Conservation (phyloP, 208 protist species). For the Leishmania major region DNA sequence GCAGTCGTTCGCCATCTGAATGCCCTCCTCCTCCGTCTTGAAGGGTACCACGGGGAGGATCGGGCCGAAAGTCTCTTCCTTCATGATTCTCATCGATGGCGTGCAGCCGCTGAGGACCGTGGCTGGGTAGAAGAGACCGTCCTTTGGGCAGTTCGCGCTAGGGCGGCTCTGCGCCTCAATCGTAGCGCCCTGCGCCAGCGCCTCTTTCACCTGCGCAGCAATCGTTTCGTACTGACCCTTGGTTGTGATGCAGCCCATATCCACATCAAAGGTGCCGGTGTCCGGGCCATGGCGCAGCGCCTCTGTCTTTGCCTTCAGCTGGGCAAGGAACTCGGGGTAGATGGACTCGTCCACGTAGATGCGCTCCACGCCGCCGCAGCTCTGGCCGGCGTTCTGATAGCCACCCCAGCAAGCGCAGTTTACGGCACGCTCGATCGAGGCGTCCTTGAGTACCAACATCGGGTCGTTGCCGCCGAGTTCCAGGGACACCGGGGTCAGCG, state of each 20-base stretch:
- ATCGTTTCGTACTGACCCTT: conserved; percentile 64
- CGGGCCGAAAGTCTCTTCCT: conserved; percentile 94
- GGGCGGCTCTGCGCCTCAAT: conserved; percentile 77
- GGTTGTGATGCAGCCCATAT: conserved; percentile 78
- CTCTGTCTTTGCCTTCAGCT: conserved; percentile 67
- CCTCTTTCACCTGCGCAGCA: conserved; percentile 68
- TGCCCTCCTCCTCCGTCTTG: conserved; percentile 73
- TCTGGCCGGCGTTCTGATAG: conserved; percentile 86
- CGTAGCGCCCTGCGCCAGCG: conserved; percentile 55
- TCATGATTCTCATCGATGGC: conserved; percentile 78
- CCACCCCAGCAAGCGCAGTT: conserved; percentile 84
- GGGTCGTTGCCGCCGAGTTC: conserved; percentile 90
- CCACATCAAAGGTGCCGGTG: conserved; percentile 51
- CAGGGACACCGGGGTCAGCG: conserved; percentile 73
- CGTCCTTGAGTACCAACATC: conserved; percentile 80
- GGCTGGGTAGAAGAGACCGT: conserved; percentile 80
- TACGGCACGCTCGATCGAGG: conserved; percentile 74
- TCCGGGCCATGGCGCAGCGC: conserved; percentile 77
- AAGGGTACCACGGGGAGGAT: conserved; percentile 82
- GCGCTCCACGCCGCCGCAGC: conserved; percentile 77
- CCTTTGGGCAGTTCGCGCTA: conserved; percentile 35
- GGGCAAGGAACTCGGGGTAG: conserved; percentile 69
- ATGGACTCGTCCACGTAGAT: conserved; percentile 74
- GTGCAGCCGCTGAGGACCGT: conserved; percentile 86
- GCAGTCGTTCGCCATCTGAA: conserved; percentile 77